Conservation (phyloP, 345 rosid genomes). For the Durio zibethinus region DNA sequence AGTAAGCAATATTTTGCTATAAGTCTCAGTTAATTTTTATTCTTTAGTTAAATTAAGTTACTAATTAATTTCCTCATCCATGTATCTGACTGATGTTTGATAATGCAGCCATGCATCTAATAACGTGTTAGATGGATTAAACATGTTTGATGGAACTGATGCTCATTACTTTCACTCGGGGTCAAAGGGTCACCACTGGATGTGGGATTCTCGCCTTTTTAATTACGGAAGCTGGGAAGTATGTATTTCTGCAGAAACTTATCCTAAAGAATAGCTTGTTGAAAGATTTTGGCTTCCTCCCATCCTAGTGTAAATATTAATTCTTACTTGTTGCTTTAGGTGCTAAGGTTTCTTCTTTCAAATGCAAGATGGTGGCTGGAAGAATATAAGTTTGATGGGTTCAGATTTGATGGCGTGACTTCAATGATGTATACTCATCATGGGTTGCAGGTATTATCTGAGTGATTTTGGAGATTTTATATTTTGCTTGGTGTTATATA, state of each 20-base stretch:
- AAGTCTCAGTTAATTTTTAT: not conserved
- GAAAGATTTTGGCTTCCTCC: conserved; percentile 8
- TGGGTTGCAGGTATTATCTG: conserved; percentile 65
- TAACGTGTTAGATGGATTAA: conserved; percentile 84
- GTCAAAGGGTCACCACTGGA: conserved; percentile 82
- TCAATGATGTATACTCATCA: conserved; percentile 99
- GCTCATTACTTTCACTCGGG: conserved; percentile 89
- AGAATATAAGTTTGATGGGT: conserved; percentile 91
- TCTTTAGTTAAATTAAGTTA: not conserved
- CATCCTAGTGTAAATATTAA: conserved; percentile 11
- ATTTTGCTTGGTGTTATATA: not conserved
- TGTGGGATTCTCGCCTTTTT: conserved; percentile 99
- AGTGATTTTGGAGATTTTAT: conserved; percentile 10
- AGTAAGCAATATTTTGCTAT: not conserved
- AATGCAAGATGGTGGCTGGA: conserved; percentile 99
- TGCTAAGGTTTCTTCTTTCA: conserved; percentile 78
- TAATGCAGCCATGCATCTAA: conserved; percentile 83
- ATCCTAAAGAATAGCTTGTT: conserved; percentile 1
- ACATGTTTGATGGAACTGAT: conserved; percentile 98
- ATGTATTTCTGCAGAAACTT: conserved; percentile 26
- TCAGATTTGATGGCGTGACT: conserved; percentile 97
- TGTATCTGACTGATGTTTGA: conserved; percentile 18
- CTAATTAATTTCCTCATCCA: not conserved
- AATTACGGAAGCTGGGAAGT: conserved; percentile 99
- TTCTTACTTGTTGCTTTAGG: conserved; percentile 40